Evolutionary conservation across 768 basidiomycete genomes (phyloP).

Genomic region (Omphalotus guepiniiformis): DNA sequence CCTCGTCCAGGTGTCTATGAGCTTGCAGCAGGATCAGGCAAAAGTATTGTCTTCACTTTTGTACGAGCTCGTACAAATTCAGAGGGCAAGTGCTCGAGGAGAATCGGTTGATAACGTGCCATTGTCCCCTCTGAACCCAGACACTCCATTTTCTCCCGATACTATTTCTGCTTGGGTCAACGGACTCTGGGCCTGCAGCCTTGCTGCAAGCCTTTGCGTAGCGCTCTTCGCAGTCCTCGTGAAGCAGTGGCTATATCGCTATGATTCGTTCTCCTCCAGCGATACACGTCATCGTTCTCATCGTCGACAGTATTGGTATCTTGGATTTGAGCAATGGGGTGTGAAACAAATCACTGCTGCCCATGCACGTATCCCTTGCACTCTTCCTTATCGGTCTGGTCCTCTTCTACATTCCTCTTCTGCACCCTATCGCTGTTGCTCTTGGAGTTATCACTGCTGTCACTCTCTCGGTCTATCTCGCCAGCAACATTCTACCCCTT

Average conservation of each 20-base stretch:
- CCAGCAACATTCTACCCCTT: conserved; percentile 9
- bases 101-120: not conserved
- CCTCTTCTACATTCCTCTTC: conserved; percentile 10
- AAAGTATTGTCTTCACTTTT: not conserved
- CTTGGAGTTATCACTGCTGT: conserved; percentile 1
- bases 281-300: not conserved
- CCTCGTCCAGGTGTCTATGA: not conserved
- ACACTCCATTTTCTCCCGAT: not conserved
- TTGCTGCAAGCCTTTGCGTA: conserved; percentile 1
- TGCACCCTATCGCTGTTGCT: not conserved
- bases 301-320: conserved; percentile 8
- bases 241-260: conserved; percentile 10
- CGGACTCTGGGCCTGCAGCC: conserved; percentile 8
- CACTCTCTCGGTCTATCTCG: conserved; percentile 3
- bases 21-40: conserved; percentile 1
- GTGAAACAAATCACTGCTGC: conserved; percentile 8
- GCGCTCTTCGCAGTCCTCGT: conserved; percentile 2
- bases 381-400: conserved; percentile 15
- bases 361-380: conserved; percentile 11
- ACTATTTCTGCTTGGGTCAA: conserved; percentile 2
- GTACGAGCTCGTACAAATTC: not conserved
- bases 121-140: not conserved
- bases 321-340: conserved; percentile 7
- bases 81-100: conserved; percentile 2
- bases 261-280: conserved; percentile 1